Evolutionary conservation across 2,329 filamentous ascomycete genomes (phyloP), one percentile per base, ranked within the genome.

Genomic region (Diaporthe longicolla): DNA sequence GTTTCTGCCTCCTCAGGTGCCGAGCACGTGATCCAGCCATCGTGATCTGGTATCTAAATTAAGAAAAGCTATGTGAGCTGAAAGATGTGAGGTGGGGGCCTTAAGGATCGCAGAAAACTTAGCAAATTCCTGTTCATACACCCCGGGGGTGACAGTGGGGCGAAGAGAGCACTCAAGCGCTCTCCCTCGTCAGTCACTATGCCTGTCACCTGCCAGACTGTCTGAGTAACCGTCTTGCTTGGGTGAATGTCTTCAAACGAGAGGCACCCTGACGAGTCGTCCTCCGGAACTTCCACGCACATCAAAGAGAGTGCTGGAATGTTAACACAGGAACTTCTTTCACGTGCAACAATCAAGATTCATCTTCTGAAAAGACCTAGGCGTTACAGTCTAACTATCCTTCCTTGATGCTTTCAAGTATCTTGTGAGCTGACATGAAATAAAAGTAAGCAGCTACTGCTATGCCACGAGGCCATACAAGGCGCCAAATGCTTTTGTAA

Each of bases 21-120:
- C 13, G 32, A 4, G 48, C 63, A 68, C 48, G 63, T 54, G 48
- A 68, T 15, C 32, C 32, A 21, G 48, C 32, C 48, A 68, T 68
- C 1, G 19, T 8, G 29, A 40, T 21, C 15, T 29, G 32, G 21
- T 50, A 15, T 4, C 37, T 17, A 43, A 9, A 3, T 5, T 9
- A 5, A 7, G 1, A 71, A n/a, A 37, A 4, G 17, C 6, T 24
- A 8, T 45, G 24, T 8, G 24, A 63, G 15, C 8, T 29, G 24
- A 2, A 15, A 45, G 58, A 10, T 29, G 58, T 1, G 15, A 29
- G 58, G 8, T 26, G n/a, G 15, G 11, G n/a, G n/a, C n/a, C 32
- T 21, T 29, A 7, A 7, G 10, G 11, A 45, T 45, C 9, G 17
- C 32, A 19, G 29, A 24, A 26, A 32, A 19, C 37, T 29, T 17